Percentiles rank a stretch among this genome's conserved stretches.
Conservation (phyloP, 768 basidiomycete genomes). For the Pulveroboletus sp. region DNA sequence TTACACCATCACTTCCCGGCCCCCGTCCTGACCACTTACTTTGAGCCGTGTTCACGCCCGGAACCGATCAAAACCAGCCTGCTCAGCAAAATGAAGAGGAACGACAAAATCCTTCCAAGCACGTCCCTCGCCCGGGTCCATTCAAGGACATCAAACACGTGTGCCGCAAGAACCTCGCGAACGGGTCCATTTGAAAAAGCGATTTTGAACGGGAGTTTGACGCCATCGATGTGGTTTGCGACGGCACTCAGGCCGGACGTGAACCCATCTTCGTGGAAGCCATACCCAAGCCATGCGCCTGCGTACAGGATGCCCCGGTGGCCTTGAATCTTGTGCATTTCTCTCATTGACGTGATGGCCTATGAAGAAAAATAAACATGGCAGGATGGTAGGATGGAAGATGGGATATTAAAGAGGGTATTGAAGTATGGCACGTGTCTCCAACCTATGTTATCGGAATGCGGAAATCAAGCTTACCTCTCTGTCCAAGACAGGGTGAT, state of each 20-base stretch:
- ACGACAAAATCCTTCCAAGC: conserved; percentile 28
- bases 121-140: conserved; percentile 30
- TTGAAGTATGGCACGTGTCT: not conserved
- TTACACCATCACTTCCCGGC: no score
- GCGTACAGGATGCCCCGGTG: conserved; percentile 59
- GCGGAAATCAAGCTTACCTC: no score
- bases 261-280: conserved; percentile 84
- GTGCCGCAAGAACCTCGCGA: conserved; percentile 22
- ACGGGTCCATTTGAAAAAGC: conserved; percentile 34
- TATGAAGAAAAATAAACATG: conserved; percentile 14
- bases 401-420: no score
- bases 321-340: conserved; percentile 59
- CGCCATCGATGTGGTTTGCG: conserved; percentile 25
- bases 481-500: conserved; percentile 63
- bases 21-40: no score
- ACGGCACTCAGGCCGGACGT: conserved; percentile 40
- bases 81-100: conserved; percentile 3
- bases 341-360: conserved; percentile 54
- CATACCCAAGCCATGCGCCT: conserved; percentile 74
- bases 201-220: conserved; percentile 44
- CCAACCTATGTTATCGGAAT: not conserved
- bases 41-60: not conserved
- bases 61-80: not conserved
- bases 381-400: no score
- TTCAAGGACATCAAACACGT: conserved; percentile 42